phyloP scores from a whole-genome alignment of 805 yeast genomes.

The Saccharomycopsis capsularis region DNA sequence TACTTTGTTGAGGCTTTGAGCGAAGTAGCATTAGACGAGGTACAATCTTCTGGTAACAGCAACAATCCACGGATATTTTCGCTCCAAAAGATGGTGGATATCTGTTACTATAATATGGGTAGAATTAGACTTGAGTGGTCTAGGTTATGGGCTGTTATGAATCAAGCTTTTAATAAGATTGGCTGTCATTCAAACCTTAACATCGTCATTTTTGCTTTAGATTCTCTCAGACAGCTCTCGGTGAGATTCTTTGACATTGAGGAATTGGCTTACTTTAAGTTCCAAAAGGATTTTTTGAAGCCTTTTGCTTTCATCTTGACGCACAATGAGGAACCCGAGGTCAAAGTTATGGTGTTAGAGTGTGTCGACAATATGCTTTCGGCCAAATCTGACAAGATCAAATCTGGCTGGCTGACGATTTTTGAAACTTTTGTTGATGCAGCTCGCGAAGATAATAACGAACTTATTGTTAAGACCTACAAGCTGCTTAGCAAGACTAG shows the following conservation, averaged over 20 bases:
- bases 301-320: slow-evolving; percentile 80
- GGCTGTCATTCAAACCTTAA: slow-evolving; percentile 73
- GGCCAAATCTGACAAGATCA: slow-evolving; percentile 64
- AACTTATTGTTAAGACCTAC: slow-evolving; percentile 27
- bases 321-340: slow-evolving; percentile 60
- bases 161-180: slow-evolving; percentile 76
- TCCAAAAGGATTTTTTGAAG: slow-evolving; percentile 86
- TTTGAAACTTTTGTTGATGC: slow-evolving; percentile 30
- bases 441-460: slow-evolving; percentile 2
- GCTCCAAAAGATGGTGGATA: slow-evolving; percentile 91
- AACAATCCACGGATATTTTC: slow-evolving; percentile 86
- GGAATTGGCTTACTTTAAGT: slow-evolving; percentile 90
- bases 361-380: slow-evolving; percentile 81
- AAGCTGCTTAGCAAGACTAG: slow-evolving; percentile 56
- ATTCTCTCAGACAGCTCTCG: slow-evolving; percentile 86
- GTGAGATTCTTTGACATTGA: slow-evolving; percentile 90
- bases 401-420: slow-evolving; percentile 93
- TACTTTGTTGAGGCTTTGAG: slow-evolving; percentile 83
- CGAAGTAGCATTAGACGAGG: slow-evolving; percentile 83
- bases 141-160: slow-evolving; percentile 90
- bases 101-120: slow-evolving; percentile 94
- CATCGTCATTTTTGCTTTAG: slow-evolving; percentile 85
- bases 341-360: slow-evolving; percentile 83
- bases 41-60: slow-evolving; percentile 77
- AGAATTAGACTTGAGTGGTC: slow-evolving; percentile 97